Percentiles rank a stretch among this genome's conserved stretches.
These are phyloP conservation scores for Lentinula lateritia DNA, from an alignment of 768 basidiomycete genomes.

Conservation along the genomic window DNA sequence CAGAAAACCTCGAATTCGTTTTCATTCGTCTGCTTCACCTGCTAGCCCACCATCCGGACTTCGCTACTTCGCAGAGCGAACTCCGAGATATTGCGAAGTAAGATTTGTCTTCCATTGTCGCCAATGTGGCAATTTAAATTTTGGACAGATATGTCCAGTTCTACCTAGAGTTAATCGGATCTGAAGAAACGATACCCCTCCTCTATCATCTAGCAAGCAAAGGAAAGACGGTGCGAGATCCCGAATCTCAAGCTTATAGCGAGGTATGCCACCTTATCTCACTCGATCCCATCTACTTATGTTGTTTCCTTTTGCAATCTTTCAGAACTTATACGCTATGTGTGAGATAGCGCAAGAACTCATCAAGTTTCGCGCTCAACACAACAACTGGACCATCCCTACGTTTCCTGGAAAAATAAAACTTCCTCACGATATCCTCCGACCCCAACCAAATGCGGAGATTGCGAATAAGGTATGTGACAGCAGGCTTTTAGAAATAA, in stretches of 20 bases:
- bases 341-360: conserved; percentile 88
- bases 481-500: background rate
- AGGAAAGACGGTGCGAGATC: conserved; percentile 83
- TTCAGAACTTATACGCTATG: conserved; percentile 79
- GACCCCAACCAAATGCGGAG: conserved; percentile 60
- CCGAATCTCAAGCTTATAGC: conserved; percentile 58
- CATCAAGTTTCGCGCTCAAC: conserved; percentile 63
- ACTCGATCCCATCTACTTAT: background rate
- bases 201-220: conserved; percentile 79
- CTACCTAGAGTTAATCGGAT: conserved; percentile 74
- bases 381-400: conserved; percentile 70
- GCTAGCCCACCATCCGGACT: conserved; percentile 94
- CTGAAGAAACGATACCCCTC: conserved; percentile 77
- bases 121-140: conserved; percentile 3
- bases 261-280: conserved; percentile 41
- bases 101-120: conserved; percentile 16
- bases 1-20: conserved; percentile 72
- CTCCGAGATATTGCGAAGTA: conserved; percentile 80
- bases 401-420: conserved; percentile 78
- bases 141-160: conserved; percentile 76
- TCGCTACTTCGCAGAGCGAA: conserved; percentile 59
- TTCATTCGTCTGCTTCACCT: conserved; percentile 85
- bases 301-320: background rate
- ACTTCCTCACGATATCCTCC: conserved; percentile 79
- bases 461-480: conserved; percentile 53